Conservation (phyloP, 768 basidiomycete species). For the Xerocomus potaroensis region DNA sequence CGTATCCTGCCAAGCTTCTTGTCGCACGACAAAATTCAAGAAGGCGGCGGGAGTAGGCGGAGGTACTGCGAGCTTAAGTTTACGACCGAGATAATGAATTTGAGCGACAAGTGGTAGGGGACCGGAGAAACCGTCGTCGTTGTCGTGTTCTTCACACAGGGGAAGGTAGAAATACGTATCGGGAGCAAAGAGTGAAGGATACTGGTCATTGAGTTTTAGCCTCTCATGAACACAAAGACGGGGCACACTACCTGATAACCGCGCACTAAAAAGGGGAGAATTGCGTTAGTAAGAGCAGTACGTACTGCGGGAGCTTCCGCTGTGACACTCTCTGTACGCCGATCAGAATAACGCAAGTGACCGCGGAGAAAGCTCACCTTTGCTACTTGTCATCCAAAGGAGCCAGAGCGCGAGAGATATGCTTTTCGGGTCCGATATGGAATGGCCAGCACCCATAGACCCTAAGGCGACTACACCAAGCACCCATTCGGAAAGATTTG, state of each 20-base stretch:
- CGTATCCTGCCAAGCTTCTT: slow-evolving; percentile 35
- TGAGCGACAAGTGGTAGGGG: slow-evolving; percentile 30
- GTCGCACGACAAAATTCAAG: slow-evolving; percentile 33
- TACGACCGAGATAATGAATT: slow-evolving; percentile 39
- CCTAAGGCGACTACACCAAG: slow-evolving; percentile 13
- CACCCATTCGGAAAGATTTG: slow-evolving; percentile 30
- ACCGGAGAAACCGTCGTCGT: slow-evolving; percentile 26
- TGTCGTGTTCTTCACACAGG: slow-evolving; percentile 27
- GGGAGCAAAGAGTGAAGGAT: slow-evolving; percentile 40
- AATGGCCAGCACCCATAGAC: neutral
- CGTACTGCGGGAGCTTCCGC: slow-evolving; percentile 28
- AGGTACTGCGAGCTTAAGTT: slow-evolving; percentile 39
- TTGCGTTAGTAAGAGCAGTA: slow-evolving; percentile 25
- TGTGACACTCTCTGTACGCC: slow-evolving; percentile 30
- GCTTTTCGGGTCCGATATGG: slow-evolving; percentile 29
- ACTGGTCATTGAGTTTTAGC: slow-evolving; percentile 26
- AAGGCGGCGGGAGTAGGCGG: slow-evolving; percentile 39
- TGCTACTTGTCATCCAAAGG: slow-evolving; percentile 42
- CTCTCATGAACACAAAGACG: neutral
- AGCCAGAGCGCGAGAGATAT: slow-evolving; percentile 43
- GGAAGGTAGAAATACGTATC: slow-evolving; percentile 44
- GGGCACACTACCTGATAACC: slow-evolving; percentile 37
- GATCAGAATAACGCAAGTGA: slow-evolving; percentile 11
- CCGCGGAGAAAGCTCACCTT: slow-evolving; percentile 28
- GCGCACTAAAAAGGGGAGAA: slow-evolving; percentile 39